Evolutionary conservation across 495 filamentous ascomycete species (phyloP), one percentile per base, ranked within the genome.

Genomic region (Xylaria bambusicola): DNA sequence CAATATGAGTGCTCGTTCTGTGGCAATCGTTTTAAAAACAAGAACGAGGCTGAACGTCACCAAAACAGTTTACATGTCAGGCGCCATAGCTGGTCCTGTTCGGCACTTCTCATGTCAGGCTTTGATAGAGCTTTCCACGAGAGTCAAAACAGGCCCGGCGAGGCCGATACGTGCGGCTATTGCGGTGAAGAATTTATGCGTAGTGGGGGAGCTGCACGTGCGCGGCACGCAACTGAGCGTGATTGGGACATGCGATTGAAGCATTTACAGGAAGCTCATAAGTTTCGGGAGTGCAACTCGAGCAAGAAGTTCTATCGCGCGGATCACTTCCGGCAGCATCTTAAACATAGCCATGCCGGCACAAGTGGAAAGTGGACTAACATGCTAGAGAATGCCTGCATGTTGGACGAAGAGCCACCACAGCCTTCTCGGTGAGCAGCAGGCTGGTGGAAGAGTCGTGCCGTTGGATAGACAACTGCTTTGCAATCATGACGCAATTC

Each of bases 341-440:
- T 98, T 52, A 98, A 98, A 78, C 94, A 98, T 66, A 97, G 93
- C 70, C 94, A 98, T 74, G 91, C 89, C 6, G 95, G 94, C 12
- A 93, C 92, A 1, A 97, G 92, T 74, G 94, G 94, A 21, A 98
- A 98, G 71, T 98, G 95, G 94, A 98, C 94, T 18, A 98, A 98
- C 72, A 93, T 96, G 78, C 75, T 98, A 41, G 94, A 98, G 69
- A 95, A 90, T 67, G 91, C 93, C 29, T 98, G 94, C 73, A 96
- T 97, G 93, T 89, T 92, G 74, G 92, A 97, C 62, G 93, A 98
- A 72, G 76, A 78, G 29, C 57, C 57, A 24, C 57, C 57, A 29
- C 69, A 68, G 31, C 66, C 66, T 55, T 50, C 66, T 24, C 66
- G 69, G 63, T 71, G 66, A 71, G 52, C 57, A 31, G 59, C 58